Conservation (phyloP, 1,284 basidiomycete species). For the Ceratobasidium sp. region DNA sequence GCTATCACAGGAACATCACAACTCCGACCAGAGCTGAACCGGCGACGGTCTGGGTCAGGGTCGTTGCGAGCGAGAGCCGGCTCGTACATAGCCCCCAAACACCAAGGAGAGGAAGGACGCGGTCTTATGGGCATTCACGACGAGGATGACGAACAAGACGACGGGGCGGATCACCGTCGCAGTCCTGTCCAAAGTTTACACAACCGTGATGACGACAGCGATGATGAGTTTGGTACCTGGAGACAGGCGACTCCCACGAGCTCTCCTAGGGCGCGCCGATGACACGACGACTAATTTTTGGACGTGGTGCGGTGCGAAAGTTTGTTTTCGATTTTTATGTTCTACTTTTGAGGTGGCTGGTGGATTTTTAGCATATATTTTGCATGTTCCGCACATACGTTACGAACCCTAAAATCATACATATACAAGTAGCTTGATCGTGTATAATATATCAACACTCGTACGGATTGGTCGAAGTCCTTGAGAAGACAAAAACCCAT, state of each 20-base stretch:
- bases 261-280: constrained; percentile 32
- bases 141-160: constrained; percentile 52
- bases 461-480: too few species aligned
- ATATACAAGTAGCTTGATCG: not conserved
- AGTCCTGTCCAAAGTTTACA: constrained; percentile 11
- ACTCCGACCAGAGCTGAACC: constrained; percentile 27
- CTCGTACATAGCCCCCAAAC: constrained; percentile 32
- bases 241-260: constrained; percentile 37
- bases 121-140: constrained; percentile 48
- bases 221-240: constrained; percentile 57
- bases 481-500: too few species aligned
- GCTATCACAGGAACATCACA: constrained; percentile 9
- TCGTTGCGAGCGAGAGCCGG: constrained; percentile 14
- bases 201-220: constrained; percentile 40
- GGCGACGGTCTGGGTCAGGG: constrained; percentile 12
- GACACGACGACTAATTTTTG: not conserved
- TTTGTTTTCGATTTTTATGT: constrained; percentile 26
- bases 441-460: not conserved
- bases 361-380: constrained; percentile 28
- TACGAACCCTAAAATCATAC: constrained; percentile 17
- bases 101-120: constrained; percentile 46
- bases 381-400: constrained; percentile 9
- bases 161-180: constrained; percentile 37
- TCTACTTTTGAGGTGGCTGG: not conserved
- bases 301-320: not conserved